A percentile compares a stretch with the other conserved stretches of the same genome.
Evolutionary conservation across 202 grass and related monocot species (phyloP).

Genomic region (Panicum virgatum): DNA sequence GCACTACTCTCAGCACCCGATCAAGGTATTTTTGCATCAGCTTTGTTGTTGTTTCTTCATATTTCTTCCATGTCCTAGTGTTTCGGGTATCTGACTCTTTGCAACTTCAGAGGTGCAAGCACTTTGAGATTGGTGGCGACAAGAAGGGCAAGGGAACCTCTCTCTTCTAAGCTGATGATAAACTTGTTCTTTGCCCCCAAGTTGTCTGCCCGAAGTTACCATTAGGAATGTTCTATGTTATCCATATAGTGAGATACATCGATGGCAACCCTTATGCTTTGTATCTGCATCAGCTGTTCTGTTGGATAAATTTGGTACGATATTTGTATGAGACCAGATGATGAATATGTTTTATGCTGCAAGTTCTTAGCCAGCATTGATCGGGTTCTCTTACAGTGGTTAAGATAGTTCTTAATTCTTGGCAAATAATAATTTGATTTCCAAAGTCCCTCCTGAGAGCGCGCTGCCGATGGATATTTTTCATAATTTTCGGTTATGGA

Average conservation of each 20-base stretch:
- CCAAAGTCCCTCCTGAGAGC: no score
- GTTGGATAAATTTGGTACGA: neutral
- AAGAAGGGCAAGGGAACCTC: slow-evolving; percentile 56
- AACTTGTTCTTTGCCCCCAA: neutral
- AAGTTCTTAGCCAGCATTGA: no score
- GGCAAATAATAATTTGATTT: no score
- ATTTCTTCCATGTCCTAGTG: neutral
- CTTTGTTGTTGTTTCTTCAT: no score
- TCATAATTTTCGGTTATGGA: no score
- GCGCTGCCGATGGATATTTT: no score
- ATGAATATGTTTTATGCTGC: neutral
- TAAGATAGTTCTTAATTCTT: no score
- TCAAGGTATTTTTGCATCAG: slow-evolving; percentile 39
- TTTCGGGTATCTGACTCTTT: neutral
- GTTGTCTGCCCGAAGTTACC: slow-evolving; percentile 1
- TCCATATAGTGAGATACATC: neutral
- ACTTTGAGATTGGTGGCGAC: slow-evolving; percentile 52
- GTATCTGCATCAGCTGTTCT: neutral
- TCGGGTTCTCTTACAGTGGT: no score
- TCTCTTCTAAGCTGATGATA: slow-evolving; percentile 36
- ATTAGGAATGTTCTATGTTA: neutral
- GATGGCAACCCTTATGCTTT: neutral
- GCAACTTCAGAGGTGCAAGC: slow-evolving; percentile 51
- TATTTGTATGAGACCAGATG: neutral
- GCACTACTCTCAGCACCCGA: slow-evolving; percentile 62